phyloP scores from a whole-genome alignment of 768 basidiomycete genomes.

The Boletus coccyginus region DNA sequence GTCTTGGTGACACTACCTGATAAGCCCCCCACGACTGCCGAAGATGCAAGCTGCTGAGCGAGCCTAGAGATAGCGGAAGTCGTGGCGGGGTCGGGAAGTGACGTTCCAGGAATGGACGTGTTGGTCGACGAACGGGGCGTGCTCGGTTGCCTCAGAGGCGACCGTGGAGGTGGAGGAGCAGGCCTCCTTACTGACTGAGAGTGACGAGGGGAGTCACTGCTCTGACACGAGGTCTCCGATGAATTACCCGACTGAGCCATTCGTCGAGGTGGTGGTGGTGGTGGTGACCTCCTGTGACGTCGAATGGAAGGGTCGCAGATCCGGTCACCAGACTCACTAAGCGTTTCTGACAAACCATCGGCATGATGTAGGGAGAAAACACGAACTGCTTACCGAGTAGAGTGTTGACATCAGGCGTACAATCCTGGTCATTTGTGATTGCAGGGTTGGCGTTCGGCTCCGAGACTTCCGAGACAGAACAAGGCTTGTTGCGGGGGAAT shows the following conservation, averaged over 20 bases:
- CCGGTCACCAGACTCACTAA: neutral
- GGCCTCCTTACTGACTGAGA: constrained; percentile 5
- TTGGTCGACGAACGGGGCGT: neutral
- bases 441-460: neutral
- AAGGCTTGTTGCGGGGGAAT: neutral
- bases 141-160: neutral
- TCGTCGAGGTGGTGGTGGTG: neutral
- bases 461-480: neutral
- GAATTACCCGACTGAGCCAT: neutral
- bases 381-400: constrained; percentile 2
- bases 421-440: neutral
- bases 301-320: neutral
- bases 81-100: neutral
- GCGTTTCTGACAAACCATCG: constrained; percentile 1
- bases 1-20: neutral
- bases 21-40: rapidly evolving
- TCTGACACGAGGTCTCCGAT: neutral
- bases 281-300: neutral
- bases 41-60: neutral
- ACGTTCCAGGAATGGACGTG: no score
- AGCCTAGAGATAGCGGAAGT: neutral
- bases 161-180: constrained; percentile 2
- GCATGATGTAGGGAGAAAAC: neutral
- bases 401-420: neutral
- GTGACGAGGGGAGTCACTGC: neutral